Evolutionary conservation across 352 stramenopile species (phyloP), one percentile per base, ranked within the genome.

Genomic region (Pythium brassicae): DNA sequence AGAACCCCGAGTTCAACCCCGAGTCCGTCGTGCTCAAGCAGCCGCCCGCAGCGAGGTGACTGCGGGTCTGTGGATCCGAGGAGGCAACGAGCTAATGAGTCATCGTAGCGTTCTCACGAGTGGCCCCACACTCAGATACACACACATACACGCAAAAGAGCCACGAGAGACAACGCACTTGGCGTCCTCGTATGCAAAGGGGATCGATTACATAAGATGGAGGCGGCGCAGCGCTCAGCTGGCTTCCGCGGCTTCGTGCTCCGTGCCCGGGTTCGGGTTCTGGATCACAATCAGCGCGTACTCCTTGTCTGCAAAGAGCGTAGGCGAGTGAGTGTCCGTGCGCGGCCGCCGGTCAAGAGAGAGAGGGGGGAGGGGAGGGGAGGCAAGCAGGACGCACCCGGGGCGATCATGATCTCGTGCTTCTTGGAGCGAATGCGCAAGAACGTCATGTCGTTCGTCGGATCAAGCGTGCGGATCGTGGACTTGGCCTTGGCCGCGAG

Each of bases 221-320:
- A 35, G 29, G 29, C 9, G 29, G 5, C 9, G 29, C 29, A 10
- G 29, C 6, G 15, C 42, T 62, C 40, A 68, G 45, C 53, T 74
- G 26, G 46, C 66, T 26, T 75, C 68, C 35, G 57, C 44, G 1
- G 61, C 47, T 19, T 80, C 73, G 12, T 66, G 32, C 55, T 86
- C 68, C 1, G 74, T 64, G 40, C 75, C 71, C 27, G 79, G 73
- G 61, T 93, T 89, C 34, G 83, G 82, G 56, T 95, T 96, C 72
- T 98, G 91, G 55, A 98, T 86, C 45, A 98, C 92, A 40, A 97
- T 96, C 43, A 98, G 76, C 60, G 95, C 77, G 64, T 96, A 98
- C 53, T 96, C 89, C 57, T 97, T 96, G 55, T 98, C 89, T 65
- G 66, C 43, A 57, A 23, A 10, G 14, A 43, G 6, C 10, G 9